Evolutionary conservation across 306 rosid species (phyloP), one percentile per base, ranked within the genome.

Genomic region (Malus orientalis): DNA sequence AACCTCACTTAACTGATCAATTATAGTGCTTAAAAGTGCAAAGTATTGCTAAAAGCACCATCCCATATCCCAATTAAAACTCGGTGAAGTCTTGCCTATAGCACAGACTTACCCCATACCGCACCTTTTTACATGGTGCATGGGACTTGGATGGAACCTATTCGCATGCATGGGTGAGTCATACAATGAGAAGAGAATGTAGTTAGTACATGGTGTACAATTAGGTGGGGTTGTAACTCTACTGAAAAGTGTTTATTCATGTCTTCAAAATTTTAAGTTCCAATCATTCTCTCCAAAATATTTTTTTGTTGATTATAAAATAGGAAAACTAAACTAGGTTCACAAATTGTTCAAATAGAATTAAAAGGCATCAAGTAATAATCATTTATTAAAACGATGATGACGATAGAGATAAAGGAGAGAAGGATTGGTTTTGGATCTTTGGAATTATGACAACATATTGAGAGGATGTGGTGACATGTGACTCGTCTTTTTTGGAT

Each of bases 381-480:
- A 63, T 15, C 42, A 3, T 63, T 3, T 6, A 61, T 27, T 7
- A 30, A 60, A 14, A 25, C 49, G 1, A 23, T 18, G 42, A 32
- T 15, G 16, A 66, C 40, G 18, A 19, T 20, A 25, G 20, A 5
- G 66, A 61, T 1, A 14, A 19, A 61, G 3, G 5, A 54, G n/a
- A 38, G 27, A 27, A 12, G 40, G 38, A 3, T 47, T 29, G 74
- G 55, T 70, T 65, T 75, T 58, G 58, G 66, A 80, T 15, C 23
- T 69, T 27, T 32, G 51, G 71, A 78, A 73, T 76, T 81, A 86
- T 70, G 80, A 76, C 70, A 85, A 86, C 84, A 79, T 64, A 73
- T 65, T n/a, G 84, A 77, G 79, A 77, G 83, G 91, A 81, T 90
- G 80, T 78, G 77, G 84, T 88, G 89, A 88, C 93, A 86, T 85